phyloP scores from a whole-genome alignment of 1,139 yeast species.

The Debaryomyces psychrophilus region DNA sequence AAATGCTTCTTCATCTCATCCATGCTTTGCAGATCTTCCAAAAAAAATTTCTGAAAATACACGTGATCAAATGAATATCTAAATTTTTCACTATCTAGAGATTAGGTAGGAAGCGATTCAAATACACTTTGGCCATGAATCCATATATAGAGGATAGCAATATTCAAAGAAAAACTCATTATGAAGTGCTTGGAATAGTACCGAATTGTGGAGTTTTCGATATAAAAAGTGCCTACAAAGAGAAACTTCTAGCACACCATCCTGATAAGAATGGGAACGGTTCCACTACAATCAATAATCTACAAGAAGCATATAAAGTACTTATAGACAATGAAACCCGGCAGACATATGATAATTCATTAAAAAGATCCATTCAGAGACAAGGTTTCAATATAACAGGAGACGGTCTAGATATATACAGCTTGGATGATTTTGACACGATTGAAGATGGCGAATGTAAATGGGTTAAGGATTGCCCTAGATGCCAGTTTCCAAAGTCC shows the following conservation, averaged over 20 bases:
- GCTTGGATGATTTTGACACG: conserved; percentile 60
- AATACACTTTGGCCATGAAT: conserved; percentile 1
- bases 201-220: conserved; percentile 40
- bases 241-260: conserved; percentile 61
- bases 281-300: conserved; percentile 33
- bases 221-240: conserved; percentile 64
- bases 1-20: conserved; percentile 10
- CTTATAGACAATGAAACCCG: conserved; percentile 46
- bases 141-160: conserved; percentile 9
- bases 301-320: conserved; percentile 64
- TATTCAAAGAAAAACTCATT: conserved; percentile 33
- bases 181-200: conserved; percentile 56
- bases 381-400: conserved; percentile 58
- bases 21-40: neutral
- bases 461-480: conserved; percentile 66
- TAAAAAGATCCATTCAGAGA: conserved; percentile 41
- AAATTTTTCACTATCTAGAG: neutral
- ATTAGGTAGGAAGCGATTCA: neutral
- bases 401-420: conserved; percentile 67
- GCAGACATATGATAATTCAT: conserved; percentile 49
- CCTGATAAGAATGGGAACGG: conserved; percentile 64
- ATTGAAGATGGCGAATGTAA: conserved; percentile 24
- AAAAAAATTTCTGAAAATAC: conserved; percentile 3
- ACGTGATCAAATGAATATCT: conserved; percentile 3
- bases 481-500: conserved; percentile 64